A percentile compares a stretch with the other conserved stretches of the same genome.
These are phyloP conservation scores for Trametes cingulata DNA, from an alignment of 768 basidiomycete species.

Conservation along the genomic window DNA sequence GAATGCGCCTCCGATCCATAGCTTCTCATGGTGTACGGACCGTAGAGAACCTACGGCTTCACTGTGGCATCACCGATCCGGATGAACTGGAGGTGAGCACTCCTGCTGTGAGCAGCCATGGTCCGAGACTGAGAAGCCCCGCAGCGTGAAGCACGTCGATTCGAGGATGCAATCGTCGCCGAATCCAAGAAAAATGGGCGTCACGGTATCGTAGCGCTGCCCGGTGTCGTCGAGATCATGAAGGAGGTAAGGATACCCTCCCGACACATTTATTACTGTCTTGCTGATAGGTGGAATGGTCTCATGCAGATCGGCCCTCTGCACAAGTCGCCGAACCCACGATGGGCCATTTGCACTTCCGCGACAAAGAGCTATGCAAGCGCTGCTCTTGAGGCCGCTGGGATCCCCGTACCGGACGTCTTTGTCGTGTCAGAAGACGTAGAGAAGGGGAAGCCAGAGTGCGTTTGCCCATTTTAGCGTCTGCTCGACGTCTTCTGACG, in stretches of 20 bases:
- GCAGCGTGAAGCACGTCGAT: constrained; percentile 71
- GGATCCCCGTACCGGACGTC: constrained; percentile 67
- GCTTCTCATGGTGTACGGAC: constrained; percentile 85
- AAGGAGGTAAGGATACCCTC: constrained; percentile 44
- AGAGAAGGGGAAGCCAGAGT: constrained; percentile 77
- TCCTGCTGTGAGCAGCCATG: neutral
- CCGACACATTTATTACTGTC: constrained; percentile 1
- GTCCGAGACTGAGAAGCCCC: neutral
- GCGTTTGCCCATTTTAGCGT: constrained; percentile 19
- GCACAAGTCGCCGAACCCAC: constrained; percentile 50
- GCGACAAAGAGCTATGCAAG: constrained; percentile 78
- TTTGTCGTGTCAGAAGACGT: constrained; percentile 88
- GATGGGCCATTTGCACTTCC: constrained; percentile 88
- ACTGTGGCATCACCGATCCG: constrained; percentile 69
- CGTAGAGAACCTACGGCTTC: constrained; percentile 72
- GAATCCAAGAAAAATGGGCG: constrained; percentile 54
- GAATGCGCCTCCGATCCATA: constrained; percentile 26
- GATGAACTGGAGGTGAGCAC: constrained; percentile 64
- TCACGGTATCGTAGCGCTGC: constrained; percentile 68
- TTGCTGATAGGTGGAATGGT: neutral
- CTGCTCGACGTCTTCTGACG: neutral
- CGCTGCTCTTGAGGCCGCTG: constrained; percentile 65
- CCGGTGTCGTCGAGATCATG: constrained; percentile 67
- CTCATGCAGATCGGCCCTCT: constrained; percentile 13
- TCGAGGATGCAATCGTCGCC: constrained; percentile 78